These are phyloP conservation scores for Pichia cactophila DNA, from an alignment of 1,139 yeast genomes.

Conservation along the genomic window DNA sequence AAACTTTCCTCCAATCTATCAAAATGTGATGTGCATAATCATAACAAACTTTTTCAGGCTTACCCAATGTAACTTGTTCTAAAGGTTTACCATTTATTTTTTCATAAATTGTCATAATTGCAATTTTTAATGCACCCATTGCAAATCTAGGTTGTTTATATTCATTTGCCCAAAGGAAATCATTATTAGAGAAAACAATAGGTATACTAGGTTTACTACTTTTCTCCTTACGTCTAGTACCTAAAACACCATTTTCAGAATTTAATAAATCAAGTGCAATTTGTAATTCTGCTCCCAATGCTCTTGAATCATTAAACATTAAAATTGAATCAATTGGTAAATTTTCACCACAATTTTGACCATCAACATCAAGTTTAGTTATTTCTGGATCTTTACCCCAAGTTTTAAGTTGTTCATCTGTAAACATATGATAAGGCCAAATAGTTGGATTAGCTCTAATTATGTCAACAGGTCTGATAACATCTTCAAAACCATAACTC, in stretches of 20 bases:
- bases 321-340: conserved; percentile 68
- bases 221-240: conserved; percentile 43
- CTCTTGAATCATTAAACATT: conserved; percentile 88
- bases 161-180: conserved; percentile 86
- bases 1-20: conserved; percentile 46
- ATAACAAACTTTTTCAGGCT: conserved; percentile 75
- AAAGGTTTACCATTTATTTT: conserved; percentile 42
- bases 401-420: conserved; percentile 34
- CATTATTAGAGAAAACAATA: conserved; percentile 79
- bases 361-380: conserved; percentile 25
- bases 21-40: conserved; percentile 75
- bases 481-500: conserved; percentile 74
- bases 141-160: conserved; percentile 78
- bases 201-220: conserved; percentile 56
- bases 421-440: conserved; percentile 65
- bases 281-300: conserved; percentile 81
- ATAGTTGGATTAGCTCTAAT: conserved; percentile 50
- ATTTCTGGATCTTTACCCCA: conserved; percentile 33
- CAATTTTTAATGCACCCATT: conserved; percentile 78
- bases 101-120: conserved; percentile 56
- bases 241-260: conserved; percentile 56
- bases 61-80: conserved; percentile 64
- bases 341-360: conserved; percentile 20
- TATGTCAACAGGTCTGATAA: conserved; percentile 69
- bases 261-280: conserved; percentile 65